A percentile compares a stretch with the other conserved stretches of the same genome.
These are phyloP conservation scores for Thelonectria blattea DNA, from an alignment of 2,329 filamentous ascomycete species.

Conservation along the genomic window DNA sequence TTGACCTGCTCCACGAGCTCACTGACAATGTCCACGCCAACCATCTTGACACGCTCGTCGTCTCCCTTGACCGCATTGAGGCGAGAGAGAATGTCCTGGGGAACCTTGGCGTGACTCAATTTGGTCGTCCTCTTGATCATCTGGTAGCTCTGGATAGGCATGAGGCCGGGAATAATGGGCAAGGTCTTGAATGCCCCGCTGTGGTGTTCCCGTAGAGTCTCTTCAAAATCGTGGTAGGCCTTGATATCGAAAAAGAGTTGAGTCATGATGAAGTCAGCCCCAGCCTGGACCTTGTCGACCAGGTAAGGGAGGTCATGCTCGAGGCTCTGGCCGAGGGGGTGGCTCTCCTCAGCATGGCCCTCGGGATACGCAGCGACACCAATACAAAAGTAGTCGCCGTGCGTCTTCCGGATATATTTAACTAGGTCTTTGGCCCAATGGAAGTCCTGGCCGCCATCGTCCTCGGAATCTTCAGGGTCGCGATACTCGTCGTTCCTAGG, in stretches of 20 bases:
- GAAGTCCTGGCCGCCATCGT: constrained; percentile 77
- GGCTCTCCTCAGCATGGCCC: constrained; percentile 89
- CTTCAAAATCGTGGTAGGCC: constrained; percentile 83
- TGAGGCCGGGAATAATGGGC: constrained; percentile 90
- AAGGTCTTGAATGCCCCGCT: constrained; percentile 86
- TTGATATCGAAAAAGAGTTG: constrained; percentile 94
- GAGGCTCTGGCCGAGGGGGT: constrained; percentile 71
- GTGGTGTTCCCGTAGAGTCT: constrained; percentile 75
- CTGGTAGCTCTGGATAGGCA: constrained; percentile 98
- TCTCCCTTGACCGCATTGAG: constrained; percentile 77
- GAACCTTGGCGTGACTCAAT: constrained; percentile 86
- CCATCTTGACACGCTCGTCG: constrained; percentile 80
- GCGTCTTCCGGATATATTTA: constrained; percentile 80
- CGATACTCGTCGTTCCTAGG: constrained; percentile 88
- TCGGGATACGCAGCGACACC: constrained; percentile 96
- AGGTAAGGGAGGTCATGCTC: constrained; percentile 88
- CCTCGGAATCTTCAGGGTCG: constrained; percentile 60
- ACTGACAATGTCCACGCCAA: constrained; percentile 81
- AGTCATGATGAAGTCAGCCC: constrained; percentile 98
- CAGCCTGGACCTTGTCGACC: constrained; percentile 87
- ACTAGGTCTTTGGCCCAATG: constrained; percentile 90
- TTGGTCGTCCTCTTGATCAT: constrained; percentile 95
- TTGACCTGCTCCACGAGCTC: constrained; percentile 85
- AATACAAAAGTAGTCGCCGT: constrained; percentile 95
- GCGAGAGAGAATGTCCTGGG: constrained; percentile 70